A percentile compares a stretch with the other conserved stretches of the same genome.
phyloP scores from a whole-genome alignment of 2,329 filamentous ascomycete species.

The Neonectria coccinea region DNA sequence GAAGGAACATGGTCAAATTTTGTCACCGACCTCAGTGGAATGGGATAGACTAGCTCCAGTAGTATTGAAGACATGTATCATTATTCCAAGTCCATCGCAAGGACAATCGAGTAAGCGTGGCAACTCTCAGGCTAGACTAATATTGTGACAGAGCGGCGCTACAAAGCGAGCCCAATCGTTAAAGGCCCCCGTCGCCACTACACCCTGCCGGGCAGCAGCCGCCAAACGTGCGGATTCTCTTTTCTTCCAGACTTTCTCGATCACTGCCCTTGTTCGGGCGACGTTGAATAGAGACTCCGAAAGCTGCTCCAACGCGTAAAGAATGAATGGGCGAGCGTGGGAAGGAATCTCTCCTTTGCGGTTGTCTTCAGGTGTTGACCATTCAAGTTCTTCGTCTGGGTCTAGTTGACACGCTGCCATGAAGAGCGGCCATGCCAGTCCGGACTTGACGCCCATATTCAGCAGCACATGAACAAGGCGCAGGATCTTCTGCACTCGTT shows the following conservation, averaged over 20 bases:
- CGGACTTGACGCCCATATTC: constrained; percentile 35
- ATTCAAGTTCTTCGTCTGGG: constrained; percentile 30
- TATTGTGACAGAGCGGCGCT: constrained; percentile 44
- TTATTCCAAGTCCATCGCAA: background rate
- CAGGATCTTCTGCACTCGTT: constrained; percentile 28
- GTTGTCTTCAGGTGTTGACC: background rate
- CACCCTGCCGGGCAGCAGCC: constrained; percentile 48
- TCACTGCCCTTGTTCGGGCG: constrained; percentile 57
- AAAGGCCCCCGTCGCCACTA: constrained; percentile 8
- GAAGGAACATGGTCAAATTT: no score
- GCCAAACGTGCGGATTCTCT: constrained; percentile 2
- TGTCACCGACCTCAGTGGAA: background rate
- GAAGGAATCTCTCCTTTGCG: constrained; percentile 4
- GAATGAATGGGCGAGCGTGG: constrained; percentile 30
- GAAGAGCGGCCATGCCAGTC: constrained; percentile 37
- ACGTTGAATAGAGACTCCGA: constrained; percentile 57
- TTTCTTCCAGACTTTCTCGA: constrained; percentile 60
- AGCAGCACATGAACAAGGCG: constrained; percentile 24
- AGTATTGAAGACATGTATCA: background rate
- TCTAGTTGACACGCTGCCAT: constrained; percentile 40
- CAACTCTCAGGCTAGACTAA: constrained; percentile 40
- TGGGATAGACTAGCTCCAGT: background rate
- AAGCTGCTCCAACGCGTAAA: constrained; percentile 50
- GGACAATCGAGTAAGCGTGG: background rate
- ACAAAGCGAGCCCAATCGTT: constrained; percentile 47